Base-by-base conservation (phyloP, 148 eudicot species). In the Camellia japonica region DNA sequence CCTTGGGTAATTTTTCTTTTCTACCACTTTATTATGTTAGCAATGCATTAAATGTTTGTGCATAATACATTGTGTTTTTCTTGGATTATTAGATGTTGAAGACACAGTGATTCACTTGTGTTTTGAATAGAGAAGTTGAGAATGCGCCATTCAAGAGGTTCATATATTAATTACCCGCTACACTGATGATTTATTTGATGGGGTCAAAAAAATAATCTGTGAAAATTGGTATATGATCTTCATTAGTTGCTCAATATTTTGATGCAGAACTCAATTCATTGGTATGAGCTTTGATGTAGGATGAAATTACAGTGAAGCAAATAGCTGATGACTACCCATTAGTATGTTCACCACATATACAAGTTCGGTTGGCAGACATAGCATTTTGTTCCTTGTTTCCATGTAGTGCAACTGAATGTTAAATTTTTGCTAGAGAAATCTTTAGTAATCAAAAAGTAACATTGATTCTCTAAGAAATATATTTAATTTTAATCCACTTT, bases 1-100 rank as follows among this genome's bases (percentile, higher is more conserved):
- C 99, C 99, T 75, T 95, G 99, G 99, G 99, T 95, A 93, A 93
- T 84, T 88, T 85, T 89, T 87, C 92, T 87, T 62, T 85, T 72
- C 87, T 87, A 68, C 63, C 18, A n/a, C 80, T 67, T 42, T 23
- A 80, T 47, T 44, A 30, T 43, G 67, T 20, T 12, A 71, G 51
- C 13, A 46, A 58, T 71, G 61, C 44, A 56, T 18, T 19, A 3
- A 42, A 54, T 14, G 6, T 56, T 14, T 46, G 46, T 30, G 61
- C 61, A 30, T 30, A 30, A 30, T 30, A 1, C 38, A 30, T 14
- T 43, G 10, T 51, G 38, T 71, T 62, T 73, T 61, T 30, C 44
- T 13, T 8, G 13, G 30, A 46, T 75, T 30, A 30, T 30, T 43
- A 76, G 67, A 68, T 30, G n/a, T 13, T 46, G 77, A 51, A 52